Evolutionary conservation across 345 rosid species (phyloP).

Genomic region (Odontarrhena argentea): DNA sequence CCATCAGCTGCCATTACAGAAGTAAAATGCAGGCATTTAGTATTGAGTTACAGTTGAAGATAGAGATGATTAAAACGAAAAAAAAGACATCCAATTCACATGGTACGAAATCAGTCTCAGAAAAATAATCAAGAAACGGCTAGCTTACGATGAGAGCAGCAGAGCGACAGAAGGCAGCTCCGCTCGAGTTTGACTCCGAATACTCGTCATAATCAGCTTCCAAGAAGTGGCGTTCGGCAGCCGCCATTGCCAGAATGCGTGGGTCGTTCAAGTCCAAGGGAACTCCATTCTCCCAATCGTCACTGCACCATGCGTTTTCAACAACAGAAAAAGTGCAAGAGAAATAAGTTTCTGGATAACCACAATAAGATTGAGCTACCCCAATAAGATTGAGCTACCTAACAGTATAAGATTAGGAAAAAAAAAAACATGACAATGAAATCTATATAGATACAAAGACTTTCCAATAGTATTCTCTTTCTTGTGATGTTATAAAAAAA

Average conservation of each 20-base stretch:
- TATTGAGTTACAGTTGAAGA: neutral
- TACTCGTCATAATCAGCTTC: conserved; percentile 92
- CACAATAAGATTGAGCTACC: conserved; percentile 4
- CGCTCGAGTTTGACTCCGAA: conserved; percentile 81
- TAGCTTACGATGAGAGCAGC: conserved; percentile 85
- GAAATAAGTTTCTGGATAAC: neutral
- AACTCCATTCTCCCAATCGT: conserved; percentile 79
- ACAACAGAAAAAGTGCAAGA: conserved; percentile 22
- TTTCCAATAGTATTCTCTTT: neutral
- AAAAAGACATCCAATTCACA: neutral
- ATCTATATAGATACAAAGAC: neutral
- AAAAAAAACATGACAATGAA: neutral
- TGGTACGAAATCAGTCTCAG: neutral
- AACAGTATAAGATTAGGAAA: conserved; percentile 5
- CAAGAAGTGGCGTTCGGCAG: conserved; percentile 88
- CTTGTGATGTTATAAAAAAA: neutral
- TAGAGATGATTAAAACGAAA: neutral
- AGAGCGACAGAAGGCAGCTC: conserved; percentile 98
- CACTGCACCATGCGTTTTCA: conserved; percentile 46
- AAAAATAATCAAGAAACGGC: neutral
- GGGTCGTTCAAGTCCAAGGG: conserved; percentile 84
- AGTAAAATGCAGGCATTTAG: conserved; percentile 4
- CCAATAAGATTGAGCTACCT: conserved; percentile 3
- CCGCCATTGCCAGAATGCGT: conserved; percentile 83
- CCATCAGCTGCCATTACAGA: conserved; percentile 69